Conservation (phyloP, 2,329 filamentous ascomycete genomes). For the Claviceps sorghi region DNA sequence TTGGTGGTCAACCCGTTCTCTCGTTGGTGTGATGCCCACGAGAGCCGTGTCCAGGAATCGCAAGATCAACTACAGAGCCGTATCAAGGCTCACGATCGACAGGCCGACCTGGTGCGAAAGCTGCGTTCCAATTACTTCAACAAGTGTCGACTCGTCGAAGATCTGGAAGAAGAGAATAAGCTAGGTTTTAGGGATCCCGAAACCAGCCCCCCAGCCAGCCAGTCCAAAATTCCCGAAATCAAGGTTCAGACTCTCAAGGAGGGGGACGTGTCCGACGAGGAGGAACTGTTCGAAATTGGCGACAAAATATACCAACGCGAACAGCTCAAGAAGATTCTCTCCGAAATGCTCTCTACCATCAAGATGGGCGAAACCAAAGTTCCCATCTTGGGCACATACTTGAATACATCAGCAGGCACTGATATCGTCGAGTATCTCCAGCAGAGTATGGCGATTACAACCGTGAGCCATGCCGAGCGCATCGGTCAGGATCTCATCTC, state of each 20-base stretch:
- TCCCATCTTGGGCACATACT: constrained; percentile 84
- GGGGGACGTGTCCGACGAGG: constrained; percentile 48
- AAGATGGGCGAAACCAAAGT: constrained; percentile 86
- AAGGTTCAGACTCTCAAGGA: constrained; percentile 62
- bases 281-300: constrained; percentile 76
- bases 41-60: constrained; percentile 76
- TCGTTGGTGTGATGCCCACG: constrained; percentile 92
- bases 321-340: constrained; percentile 78
- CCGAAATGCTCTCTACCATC: constrained; percentile 74
- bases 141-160: constrained; percentile 91
- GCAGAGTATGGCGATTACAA: constrained; percentile 69
- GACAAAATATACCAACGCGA: constrained; percentile 76
- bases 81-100: constrained; percentile 86
- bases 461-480: constrained; percentile 78
- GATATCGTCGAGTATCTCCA: constrained; percentile 96
- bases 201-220: constrained; percentile 45
- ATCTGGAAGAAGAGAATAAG: constrained; percentile 97
- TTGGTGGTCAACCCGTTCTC: constrained; percentile 89
- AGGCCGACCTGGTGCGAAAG: constrained; percentile 82
- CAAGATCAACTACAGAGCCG: constrained; percentile 85
- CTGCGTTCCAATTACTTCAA: constrained; percentile 95
- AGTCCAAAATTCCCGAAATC: constrained; percentile 59
- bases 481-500: constrained; percentile 87
- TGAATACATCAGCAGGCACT: constrained; percentile 78
- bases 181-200: constrained; percentile 86